Conservation (phyloP, 1,284 basidiomycete species). For the Bothia castanella region DNA sequence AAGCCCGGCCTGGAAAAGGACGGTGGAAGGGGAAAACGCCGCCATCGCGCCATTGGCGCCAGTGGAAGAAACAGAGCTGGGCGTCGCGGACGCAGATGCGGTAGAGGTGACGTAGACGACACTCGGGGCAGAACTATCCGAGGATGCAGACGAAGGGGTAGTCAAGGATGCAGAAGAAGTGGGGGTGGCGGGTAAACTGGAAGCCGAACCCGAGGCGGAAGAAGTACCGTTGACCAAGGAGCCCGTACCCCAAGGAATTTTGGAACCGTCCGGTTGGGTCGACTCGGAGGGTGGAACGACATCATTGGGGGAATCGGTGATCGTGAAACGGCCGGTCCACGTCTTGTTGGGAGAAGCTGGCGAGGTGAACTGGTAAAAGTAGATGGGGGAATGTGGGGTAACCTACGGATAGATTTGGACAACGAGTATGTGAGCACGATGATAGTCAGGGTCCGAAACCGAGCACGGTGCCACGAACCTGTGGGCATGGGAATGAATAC, state of each 20-base stretch:
- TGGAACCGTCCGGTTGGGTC: conserved; percentile 49
- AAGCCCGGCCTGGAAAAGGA: conserved; percentile 15
- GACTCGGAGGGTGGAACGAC: conserved; percentile 49
- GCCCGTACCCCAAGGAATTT: conserved; percentile 71
- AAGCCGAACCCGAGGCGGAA: conserved; percentile 11
- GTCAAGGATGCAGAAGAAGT: background rate
- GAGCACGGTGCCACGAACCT: conserved; percentile 36
- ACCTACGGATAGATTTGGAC: conserved; percentile 45
- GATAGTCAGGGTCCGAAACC: background rate
- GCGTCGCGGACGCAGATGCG: background rate
- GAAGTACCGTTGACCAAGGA: conserved; percentile 45
- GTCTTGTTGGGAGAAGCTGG: conserved; percentile 40
- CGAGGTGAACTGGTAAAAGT: conserved; percentile 75
- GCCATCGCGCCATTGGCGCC: conserved; percentile 11
- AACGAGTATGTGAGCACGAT: background rate
- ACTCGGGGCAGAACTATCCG: background rate
- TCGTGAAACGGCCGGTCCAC: conserved; percentile 83
- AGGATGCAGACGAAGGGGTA: background rate
- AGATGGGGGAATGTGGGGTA: conserved; percentile 64
- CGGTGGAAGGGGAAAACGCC: conserved; percentile 3
- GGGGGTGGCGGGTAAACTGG: background rate
- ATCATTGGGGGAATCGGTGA: conserved; percentile 53
- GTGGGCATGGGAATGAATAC: conserved; percentile 65
- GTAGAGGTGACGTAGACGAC: background rate
- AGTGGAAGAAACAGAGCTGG: conserved; percentile 1